These are phyloP conservation scores for Lactarius vividus DNA, from an alignment of 768 basidiomycete genomes.

Conservation along the genomic window DNA sequence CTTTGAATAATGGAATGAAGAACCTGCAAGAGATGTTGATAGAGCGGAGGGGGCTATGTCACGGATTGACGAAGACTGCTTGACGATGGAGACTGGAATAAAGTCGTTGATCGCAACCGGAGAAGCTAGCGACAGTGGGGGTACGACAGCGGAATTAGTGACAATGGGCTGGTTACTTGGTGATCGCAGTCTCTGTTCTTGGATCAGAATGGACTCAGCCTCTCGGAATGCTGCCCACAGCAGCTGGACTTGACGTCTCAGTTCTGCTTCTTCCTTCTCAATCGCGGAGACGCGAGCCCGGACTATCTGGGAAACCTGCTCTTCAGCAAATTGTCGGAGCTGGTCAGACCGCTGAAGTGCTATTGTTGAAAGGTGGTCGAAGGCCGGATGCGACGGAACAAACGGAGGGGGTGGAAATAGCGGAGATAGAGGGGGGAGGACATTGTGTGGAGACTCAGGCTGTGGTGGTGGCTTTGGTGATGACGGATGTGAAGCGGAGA, in stretches of 20 bases:
- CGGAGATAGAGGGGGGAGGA: constrained; percentile 54
- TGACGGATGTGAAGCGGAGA: constrained; percentile 17
- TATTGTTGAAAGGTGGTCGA: constrained; percentile 57
- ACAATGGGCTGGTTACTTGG: constrained; percentile 12
- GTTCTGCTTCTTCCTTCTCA: constrained; percentile 49
- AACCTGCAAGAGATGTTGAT: constrained; percentile 64
- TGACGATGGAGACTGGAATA: constrained; percentile 45
- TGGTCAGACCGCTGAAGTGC: constrained; percentile 55
- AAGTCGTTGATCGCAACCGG: constrained; percentile 53
- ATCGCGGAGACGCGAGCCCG: constrained; percentile 55
- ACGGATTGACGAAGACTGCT: constrained; percentile 41
- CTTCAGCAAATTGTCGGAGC: constrained; percentile 56
- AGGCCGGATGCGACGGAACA: constrained; percentile 70
- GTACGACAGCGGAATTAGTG: background rate
- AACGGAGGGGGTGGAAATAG: constrained; percentile 76
- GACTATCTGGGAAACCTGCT: constrained; percentile 51
- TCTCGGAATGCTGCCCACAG: constrained; percentile 62
- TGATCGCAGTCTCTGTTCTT: constrained; percentile 34
- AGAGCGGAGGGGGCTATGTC: constrained; percentile 50
- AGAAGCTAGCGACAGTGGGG: constrained; percentile 14
- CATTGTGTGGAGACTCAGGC: constrained; percentile 31
- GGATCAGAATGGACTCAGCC: constrained; percentile 44
- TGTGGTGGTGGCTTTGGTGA: constrained; percentile 6
- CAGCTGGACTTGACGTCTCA: constrained; percentile 56
- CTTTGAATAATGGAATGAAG: constrained; percentile 54